Conservation (phyloP, 2,329 filamentous ascomycete species). For the Xylaria sp. region DNA sequence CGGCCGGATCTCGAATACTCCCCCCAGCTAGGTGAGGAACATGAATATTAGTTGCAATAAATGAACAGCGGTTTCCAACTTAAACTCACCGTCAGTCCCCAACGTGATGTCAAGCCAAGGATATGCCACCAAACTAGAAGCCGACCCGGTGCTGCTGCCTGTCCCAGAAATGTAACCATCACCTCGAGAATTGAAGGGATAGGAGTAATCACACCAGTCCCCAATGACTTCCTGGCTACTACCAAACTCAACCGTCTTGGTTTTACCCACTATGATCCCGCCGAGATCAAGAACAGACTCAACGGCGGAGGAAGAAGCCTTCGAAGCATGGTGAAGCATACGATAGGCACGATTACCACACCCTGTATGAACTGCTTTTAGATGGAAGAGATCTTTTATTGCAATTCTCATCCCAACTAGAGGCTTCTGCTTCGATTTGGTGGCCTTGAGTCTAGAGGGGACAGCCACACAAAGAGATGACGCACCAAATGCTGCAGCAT, state of each 20-base stretch:
- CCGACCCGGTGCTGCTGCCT: conserved; percentile 5
- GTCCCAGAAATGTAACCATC: conserved; percentile 12
- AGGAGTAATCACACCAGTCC: conserved; percentile 9
- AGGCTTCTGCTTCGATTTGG: neutral
- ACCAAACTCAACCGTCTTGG: conserved; percentile 11
- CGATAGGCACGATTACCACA: conserved; percentile 11
- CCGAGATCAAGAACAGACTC: neutral
- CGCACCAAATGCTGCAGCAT: conserved; percentile 1
- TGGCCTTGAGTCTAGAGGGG: conserved; percentile 1
- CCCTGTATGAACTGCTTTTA: conserved; percentile 3
- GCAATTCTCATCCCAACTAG: conserved; percentile 7
- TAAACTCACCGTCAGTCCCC: conserved; percentile 1
- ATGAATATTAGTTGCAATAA: neutral
- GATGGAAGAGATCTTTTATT: conserved; percentile 13
- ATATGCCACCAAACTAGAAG: conserved; percentile 2
- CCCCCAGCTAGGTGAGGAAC: neutral
- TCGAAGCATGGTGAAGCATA: neutral
- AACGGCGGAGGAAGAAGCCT: neutral
- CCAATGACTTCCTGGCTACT: conserved; percentile 5
- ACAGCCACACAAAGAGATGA: neutral
- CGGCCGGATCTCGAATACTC: conserved; percentile 13
- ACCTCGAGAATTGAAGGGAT: conserved; percentile 7
- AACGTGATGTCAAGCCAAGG: conserved; percentile 12
- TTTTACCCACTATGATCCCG: conserved; percentile 9
- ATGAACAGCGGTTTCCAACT: neutral